Evolutionary conservation across 768 basidiomycete species (phyloP), one percentile per base, ranked within the genome.

Genomic region (Arthromyces matolae): DNA sequence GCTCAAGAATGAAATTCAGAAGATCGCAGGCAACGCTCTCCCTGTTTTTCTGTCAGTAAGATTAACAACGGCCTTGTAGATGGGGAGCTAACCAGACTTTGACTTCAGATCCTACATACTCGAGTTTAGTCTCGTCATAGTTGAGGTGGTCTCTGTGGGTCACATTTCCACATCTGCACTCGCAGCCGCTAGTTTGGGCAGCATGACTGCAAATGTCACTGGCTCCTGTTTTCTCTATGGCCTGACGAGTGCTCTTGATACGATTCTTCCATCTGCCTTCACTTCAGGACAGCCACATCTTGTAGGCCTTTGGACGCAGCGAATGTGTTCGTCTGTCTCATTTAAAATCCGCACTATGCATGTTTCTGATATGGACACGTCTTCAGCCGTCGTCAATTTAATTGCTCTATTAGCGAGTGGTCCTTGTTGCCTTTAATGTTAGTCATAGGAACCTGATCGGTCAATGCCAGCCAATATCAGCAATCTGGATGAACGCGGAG

Each of bases 181-280:
- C 0, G 94, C 94, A 3, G 92, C 89, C 0, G 80, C 85, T 19
- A 84, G 82, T 23, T 64, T 88, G 12, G 84, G 77, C 1, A 81
- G 79, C 8, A 85, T 87, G 83, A 85, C 84, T 0, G 80, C 79
- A 8, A 78, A 75, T 45, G 80, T 83, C 7, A 82, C 87, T 2
- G 86, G 80, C 1, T 84, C 84, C 54, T 85, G 83, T 54, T 83
- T 94, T 42, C 69, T 93, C 7, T 84, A 85, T 52, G 91, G 91
- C 12, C 79, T 94, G 42, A 71, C 80, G 13, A 87, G 85, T 37
- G 83, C 90, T 1, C 78, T 98, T n/a, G 95, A 98, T 64, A 93
- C 93, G 0, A 77, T 98, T 56, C 80, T 96, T 9, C 94, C 95
- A 0, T 82, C 91, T 20, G 93, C 95, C n/a, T 97, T 89, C 90